Conservation (phyloP, 805 yeast genomes). For the Zygotorulaspora florentina region DNA sequence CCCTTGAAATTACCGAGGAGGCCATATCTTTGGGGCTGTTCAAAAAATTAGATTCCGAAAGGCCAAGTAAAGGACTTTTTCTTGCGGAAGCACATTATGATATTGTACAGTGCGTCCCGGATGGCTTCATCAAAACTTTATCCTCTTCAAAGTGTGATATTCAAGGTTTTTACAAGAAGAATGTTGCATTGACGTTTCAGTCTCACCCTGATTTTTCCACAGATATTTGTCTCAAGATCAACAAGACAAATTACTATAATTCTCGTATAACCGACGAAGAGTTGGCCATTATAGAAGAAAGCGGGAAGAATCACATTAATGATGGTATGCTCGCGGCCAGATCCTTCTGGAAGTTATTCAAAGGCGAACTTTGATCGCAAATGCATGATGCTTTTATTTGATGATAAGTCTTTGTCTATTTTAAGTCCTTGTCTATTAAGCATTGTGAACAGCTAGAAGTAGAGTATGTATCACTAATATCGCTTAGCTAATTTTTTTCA, state of each 20-base stretch:
- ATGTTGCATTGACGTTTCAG: constrained; percentile 63
- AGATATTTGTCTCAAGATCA: constrained; percentile 21
- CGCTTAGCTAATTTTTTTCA: too few species aligned
- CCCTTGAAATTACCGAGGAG: constrained; percentile 43
- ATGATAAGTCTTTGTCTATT: too few species aligned
- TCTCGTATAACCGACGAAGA: neutral
- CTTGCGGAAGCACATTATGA: constrained; percentile 60
- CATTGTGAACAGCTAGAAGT: too few species aligned
- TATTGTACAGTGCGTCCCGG: constrained; percentile 44
- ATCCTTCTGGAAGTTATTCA: constrained; percentile 16
- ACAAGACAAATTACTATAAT: neutral
- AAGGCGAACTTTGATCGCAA: neutral
- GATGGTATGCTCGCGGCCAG: constrained; percentile 35
- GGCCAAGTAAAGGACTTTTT: constrained; percentile 27
- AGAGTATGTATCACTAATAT: too few species aligned
- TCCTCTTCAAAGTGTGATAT: constrained; percentile 49
- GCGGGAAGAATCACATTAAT: constrained; percentile 32
- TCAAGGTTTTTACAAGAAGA: constrained; percentile 62
- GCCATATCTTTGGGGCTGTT: constrained; percentile 16
- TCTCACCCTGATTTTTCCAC: constrained; percentile 83
- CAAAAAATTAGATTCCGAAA: constrained; percentile 4
- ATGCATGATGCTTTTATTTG: neutral
- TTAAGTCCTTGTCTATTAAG: too few species aligned
- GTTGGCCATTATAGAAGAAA: constrained; percentile 29
- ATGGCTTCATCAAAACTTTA: constrained; percentile 44